phyloP scores from a whole-genome alignment of 2,329 filamentous ascomycete genomes.

The Pseudocercospora cruenta region DNA sequence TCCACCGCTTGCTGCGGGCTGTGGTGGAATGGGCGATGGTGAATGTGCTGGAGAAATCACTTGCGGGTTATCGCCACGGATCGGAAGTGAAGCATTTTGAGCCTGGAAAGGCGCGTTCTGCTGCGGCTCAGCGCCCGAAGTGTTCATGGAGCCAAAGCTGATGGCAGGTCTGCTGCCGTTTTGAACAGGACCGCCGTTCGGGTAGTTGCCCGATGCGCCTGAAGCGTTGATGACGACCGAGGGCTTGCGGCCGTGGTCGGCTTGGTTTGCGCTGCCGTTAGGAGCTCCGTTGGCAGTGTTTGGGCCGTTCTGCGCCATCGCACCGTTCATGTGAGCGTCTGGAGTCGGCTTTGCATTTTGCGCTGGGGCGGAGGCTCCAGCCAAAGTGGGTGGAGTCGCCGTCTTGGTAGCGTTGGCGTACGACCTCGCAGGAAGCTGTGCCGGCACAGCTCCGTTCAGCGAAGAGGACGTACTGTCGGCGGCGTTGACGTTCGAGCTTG shows the following conservation, averaged over 20 bases:
- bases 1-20: slow-evolving; percentile 77
- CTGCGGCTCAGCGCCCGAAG: slow-evolving; percentile 62
- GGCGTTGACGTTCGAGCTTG: slow-evolving; percentile 53
- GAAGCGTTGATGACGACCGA: slow-evolving; percentile 91
- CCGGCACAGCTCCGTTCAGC: slow-evolving; percentile 56
- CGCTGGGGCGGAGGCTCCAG: slow-evolving; percentile 52
- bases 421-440: slow-evolving; percentile 60
- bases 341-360: slow-evolving; percentile 64
- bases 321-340: slow-evolving; percentile 76
- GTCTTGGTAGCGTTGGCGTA: slow-evolving; percentile 67
- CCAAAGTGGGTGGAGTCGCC: slow-evolving; percentile 55
- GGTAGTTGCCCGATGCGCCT: slow-evolving; percentile 72
- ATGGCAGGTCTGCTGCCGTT: slow-evolving; percentile 60
- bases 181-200: slow-evolving; percentile 72
- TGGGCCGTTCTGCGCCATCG: slow-evolving; percentile 44
- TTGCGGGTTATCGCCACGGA: slow-evolving; percentile 64
- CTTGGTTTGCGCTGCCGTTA: slow-evolving; percentile 64
- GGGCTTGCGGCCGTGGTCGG: slow-evolving; percentile 79
- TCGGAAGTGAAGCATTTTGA: slow-evolving; percentile 62
- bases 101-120: slow-evolving; percentile 70
- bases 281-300: slow-evolving; percentile 59
- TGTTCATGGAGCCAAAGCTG: slow-evolving; percentile 78
- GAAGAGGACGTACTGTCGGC: slow-evolving; percentile 55
- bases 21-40: slow-evolving; percentile 90
- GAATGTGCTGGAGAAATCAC: slow-evolving; percentile 84